phyloP scores from a whole-genome alignment of 768 basidiomycete species.

The Erythrobasidium yunnanense region DNA sequence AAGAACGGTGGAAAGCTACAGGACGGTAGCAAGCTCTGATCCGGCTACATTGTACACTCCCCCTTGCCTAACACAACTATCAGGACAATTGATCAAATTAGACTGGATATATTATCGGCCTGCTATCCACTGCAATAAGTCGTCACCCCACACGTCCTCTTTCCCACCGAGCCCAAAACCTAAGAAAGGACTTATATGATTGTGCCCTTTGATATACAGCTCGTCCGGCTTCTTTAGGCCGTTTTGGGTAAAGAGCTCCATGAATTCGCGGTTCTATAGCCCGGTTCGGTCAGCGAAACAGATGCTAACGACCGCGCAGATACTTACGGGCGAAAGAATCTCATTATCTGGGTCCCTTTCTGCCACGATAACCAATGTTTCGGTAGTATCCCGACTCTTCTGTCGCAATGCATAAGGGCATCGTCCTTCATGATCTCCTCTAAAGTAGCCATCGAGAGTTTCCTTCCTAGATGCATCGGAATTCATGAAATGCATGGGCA shows the following conservation, averaged over 20 bases:
- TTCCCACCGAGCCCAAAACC: neutral
- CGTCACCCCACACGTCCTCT: neutral
- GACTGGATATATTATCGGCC: neutral
- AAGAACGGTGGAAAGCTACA: slow-evolving; percentile 26
- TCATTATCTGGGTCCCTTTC: neutral
- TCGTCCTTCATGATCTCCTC: neutral
- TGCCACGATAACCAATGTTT: neutral
- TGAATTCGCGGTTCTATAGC: slow-evolving; percentile 5
- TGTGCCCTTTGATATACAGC: neutral
- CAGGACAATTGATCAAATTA: no score
- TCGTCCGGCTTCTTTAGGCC: neutral
- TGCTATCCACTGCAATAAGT: neutral
- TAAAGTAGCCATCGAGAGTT: neutral
- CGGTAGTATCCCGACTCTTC: slow-evolving; percentile 6
- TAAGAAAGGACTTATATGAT: slow-evolving; percentile 15
- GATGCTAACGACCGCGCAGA: neutral
- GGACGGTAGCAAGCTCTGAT: neutral
- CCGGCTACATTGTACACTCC: no score
- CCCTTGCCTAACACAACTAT: no score
- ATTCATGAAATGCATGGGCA: slow-evolving; percentile 3
- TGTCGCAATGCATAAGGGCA: neutral
- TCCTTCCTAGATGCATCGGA: neutral
- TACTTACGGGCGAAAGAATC: slow-evolving; percentile 6
- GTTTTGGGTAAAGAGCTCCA: neutral
- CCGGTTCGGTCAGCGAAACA: neutral